Evolutionary conservation across 805 yeast genomes (phyloP).

Genomic region (Zygosaccharomyces rouxii): DNA sequence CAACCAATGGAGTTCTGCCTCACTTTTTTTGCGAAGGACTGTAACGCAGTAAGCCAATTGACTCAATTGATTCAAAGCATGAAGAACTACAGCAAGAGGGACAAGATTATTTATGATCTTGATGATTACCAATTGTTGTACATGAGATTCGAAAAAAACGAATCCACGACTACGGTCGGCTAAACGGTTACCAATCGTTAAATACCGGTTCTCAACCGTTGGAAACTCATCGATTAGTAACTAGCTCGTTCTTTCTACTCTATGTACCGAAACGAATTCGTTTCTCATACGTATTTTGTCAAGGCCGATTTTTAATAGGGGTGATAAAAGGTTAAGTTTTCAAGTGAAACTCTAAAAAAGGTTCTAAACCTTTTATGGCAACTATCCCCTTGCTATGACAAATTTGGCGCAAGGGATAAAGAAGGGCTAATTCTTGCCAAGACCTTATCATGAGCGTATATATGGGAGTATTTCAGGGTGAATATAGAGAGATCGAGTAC

Average conservation of each 20-base stretch:
- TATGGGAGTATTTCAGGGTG: too few species aligned
- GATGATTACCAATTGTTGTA: conserved; percentile 70
- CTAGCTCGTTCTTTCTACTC: background rate
- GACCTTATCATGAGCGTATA: background rate
- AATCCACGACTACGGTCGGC: background rate
- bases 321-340: background rate
- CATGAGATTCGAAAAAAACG: conserved; percentile 48
- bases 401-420: background rate
- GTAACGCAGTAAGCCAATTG: conserved; percentile 37
- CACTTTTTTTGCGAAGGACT: conserved; percentile 42
- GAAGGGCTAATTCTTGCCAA: background rate
- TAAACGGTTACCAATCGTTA: background rate
- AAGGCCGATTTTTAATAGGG: background rate
- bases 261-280: background rate
- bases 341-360: background rate
- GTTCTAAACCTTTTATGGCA: background rate
- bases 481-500: too few species aligned
- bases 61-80: conserved; percentile 32
- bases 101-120: conserved; percentile 68
- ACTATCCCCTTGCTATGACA: background rate
- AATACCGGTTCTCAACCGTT: background rate
- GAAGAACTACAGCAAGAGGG: conserved; percentile 50
- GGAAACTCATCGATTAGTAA: background rate
- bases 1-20: conserved; percentile 72
- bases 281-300: background rate